These are phyloP conservation scores for Thelephora ganbajun DNA, from an alignment of 768 basidiomycete genomes.

Conservation along the genomic window DNA sequence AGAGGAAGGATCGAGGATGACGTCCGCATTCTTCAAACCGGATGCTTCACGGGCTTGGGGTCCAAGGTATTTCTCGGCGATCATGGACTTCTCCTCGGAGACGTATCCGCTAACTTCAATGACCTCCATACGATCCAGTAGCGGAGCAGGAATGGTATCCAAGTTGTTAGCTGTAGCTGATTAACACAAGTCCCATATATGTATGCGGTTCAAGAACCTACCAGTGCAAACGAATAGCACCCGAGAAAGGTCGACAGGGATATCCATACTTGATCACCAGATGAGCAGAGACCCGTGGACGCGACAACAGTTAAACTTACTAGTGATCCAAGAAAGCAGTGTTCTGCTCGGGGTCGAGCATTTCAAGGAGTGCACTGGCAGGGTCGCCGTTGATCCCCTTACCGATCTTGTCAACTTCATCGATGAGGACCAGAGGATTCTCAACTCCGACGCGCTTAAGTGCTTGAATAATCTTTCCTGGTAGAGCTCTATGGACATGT, in stretches of 20 bases:
- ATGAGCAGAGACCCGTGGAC: neutral
- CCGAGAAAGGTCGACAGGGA: slow-evolving; percentile 89
- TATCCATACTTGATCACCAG: slow-evolving; percentile 60
- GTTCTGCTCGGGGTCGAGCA: slow-evolving; percentile 94
- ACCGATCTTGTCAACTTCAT: slow-evolving; percentile 94
- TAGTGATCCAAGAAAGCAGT: slow-evolving; percentile 91
- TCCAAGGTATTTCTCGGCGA: slow-evolving; percentile 76
- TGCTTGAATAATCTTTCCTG: slow-evolving; percentile 92
- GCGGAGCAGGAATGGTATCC: slow-evolving; percentile 85
- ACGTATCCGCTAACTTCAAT: slow-evolving; percentile 92
- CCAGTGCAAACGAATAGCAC: slow-evolving; percentile 95
- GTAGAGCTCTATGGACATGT: slow-evolving; percentile 47
- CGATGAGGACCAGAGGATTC: slow-evolving; percentile 87
- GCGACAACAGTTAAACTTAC: slow-evolving; percentile 29
- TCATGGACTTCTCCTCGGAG: slow-evolving; percentile 81
- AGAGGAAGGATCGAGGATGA: slow-evolving; percentile 59
- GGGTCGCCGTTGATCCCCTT: slow-evolving; percentile 88
- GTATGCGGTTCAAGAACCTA: slow-evolving; percentile 10
- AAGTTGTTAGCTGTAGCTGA: slow-evolving; percentile 58
- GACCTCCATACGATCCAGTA: slow-evolving; percentile 94
- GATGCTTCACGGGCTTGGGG: slow-evolving; percentile 90
- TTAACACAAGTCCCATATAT: neutral
- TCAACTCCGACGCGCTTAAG: slow-evolving; percentile 87
- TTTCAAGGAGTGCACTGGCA: slow-evolving; percentile 79
- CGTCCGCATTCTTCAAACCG: slow-evolving; percentile 76